Evolutionary conservation across 768 basidiomycete genomes (phyloP).

Genomic region (Leucosporidium scottii): DNA sequence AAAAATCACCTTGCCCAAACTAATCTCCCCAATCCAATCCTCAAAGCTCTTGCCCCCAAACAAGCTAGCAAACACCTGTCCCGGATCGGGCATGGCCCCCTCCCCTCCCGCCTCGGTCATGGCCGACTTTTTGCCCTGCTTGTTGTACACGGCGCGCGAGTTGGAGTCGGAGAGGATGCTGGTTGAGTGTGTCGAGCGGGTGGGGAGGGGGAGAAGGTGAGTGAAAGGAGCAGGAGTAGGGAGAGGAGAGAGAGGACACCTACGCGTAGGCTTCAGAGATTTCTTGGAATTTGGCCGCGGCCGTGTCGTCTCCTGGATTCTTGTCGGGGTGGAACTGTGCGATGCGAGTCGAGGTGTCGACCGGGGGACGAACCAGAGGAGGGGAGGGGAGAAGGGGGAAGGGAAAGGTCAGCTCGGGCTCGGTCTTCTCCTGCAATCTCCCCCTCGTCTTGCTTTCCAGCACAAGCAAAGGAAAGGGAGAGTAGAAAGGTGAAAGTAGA

Average conservation of each 20-base stretch:
- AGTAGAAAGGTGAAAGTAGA: background rate
- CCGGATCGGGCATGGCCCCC: constrained; percentile 75
- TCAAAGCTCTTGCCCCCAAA: constrained; percentile 10
- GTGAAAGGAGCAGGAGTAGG: constrained; percentile 45
- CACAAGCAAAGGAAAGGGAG: constrained; percentile 63
- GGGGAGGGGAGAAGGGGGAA: background rate
- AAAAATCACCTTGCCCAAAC: constrained; percentile 61
- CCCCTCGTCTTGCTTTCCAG: constrained; percentile 4
- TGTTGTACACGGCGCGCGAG: constrained; percentile 81
- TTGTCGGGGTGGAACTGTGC: constrained; percentile 75
- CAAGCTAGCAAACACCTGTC: constrained; percentile 70
- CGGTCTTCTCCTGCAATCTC: too few relatives aligned
- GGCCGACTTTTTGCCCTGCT: constrained; percentile 85
- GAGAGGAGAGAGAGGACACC: constrained; percentile 45
- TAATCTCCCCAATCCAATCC: constrained; percentile 87
- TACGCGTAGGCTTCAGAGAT: constrained; percentile 87
- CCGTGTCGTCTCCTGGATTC: constrained; percentile 73
- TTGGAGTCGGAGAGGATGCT: constrained; percentile 51
- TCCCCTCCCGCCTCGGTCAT: constrained; percentile 37
- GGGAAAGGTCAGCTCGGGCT: constrained; percentile 5
- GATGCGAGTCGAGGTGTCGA: too few relatives aligned
- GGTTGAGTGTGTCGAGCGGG: background rate
- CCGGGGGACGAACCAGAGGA: too few relatives aligned
- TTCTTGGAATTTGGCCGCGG: constrained; percentile 93
- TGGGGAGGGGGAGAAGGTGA: background rate